Percentiles rank a stretch among this genome's conserved stretches.
phyloP scores from a whole-genome alignment of 2,329 filamentous ascomycete genomes.

The Phyllosticta capitalensis region DNA sequence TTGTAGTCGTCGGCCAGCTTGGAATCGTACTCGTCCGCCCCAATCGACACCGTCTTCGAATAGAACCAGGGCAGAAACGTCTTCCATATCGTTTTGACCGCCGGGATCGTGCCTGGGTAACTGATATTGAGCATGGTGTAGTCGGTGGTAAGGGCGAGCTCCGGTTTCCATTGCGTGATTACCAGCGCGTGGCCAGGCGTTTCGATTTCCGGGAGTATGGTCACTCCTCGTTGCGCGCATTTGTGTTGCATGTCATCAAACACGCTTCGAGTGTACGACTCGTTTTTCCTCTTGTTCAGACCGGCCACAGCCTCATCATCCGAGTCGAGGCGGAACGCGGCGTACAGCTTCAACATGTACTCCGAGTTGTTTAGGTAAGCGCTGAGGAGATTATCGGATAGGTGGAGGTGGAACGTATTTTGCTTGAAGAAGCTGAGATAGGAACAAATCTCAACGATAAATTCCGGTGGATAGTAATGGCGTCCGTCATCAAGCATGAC shows the following conservation, averaged over 20 bases:
- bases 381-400: slow-evolving; percentile 44
- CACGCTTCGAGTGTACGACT: slow-evolving; percentile 24
- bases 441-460: slow-evolving; percentile 48
- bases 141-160: slow-evolving; percentile 26
- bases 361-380: slow-evolving; percentile 34
- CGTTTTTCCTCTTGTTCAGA: slow-evolving; percentile 36
- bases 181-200: slow-evolving; percentile 28
- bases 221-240: slow-evolving; percentile 27
- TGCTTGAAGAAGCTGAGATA: slow-evolving; percentile 55
- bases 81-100: slow-evolving; percentile 27
- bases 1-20: slow-evolving; percentile 28
- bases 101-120: slow-evolving; percentile 27
- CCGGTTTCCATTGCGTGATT: slow-evolving; percentile 32
- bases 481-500: slow-evolving; percentile 43
- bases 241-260: slow-evolving; percentile 28
- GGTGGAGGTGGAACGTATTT: slow-evolving; percentile 49
- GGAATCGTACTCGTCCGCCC: slow-evolving; percentile 29
- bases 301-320: slow-evolving; percentile 39
- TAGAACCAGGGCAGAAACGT: slow-evolving; percentile 32
- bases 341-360: slow-evolving; percentile 42
- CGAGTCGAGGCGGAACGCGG: slow-evolving; percentile 47
- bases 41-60: slow-evolving; percentile 29
- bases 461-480: slow-evolving; percentile 47
- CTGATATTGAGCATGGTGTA: slow-evolving; percentile 28
- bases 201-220: slow-evolving; percentile 30